Percentiles rank a stretch among this genome's conserved stretches.
Evolutionary conservation across 1,139 yeast species (phyloP).

Genomic region (Ogataea hybrid): DNA sequence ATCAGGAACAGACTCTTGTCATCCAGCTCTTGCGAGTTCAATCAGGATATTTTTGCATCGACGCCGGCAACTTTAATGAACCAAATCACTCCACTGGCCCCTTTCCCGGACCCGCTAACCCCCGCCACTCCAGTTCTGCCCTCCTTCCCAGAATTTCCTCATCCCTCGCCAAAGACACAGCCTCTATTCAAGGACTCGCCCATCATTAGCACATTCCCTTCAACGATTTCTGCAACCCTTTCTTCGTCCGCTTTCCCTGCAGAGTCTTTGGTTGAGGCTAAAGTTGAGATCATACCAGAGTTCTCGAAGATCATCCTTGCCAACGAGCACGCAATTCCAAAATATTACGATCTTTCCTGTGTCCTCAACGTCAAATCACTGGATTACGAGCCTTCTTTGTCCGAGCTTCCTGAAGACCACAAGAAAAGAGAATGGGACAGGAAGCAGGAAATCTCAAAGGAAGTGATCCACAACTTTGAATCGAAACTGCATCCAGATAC

Average conservation of each 20-base stretch:
- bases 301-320: slow-evolving; percentile 17
- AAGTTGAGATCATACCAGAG: slow-evolving; percentile 18
- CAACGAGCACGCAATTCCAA: slow-evolving; percentile 13
- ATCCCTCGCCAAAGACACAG: slow-evolving; percentile 14
- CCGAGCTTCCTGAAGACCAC: slow-evolving; percentile 18
- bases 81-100: slow-evolving; percentile 16
- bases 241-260: slow-evolving; percentile 3
- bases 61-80: slow-evolving; percentile 14
- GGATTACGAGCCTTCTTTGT: slow-evolving; percentile 26
- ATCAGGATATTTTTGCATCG: slow-evolving; percentile 10
- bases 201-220: slow-evolving; percentile 11
- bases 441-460: slow-evolving; percentile 25
- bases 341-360: slow-evolving; percentile 20
- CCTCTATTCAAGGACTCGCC: slow-evolving; percentile 14
- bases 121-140: slow-evolving; percentile 12
- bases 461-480: slow-evolving; percentile 20
- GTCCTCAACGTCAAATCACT: slow-evolving; percentile 25
- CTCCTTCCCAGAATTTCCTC: slow-evolving; percentile 3
- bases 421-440: slow-evolving; percentile 16
- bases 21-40: slow-evolving; percentile 8
- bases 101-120: slow-evolving; percentile 1
- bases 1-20: slow-evolving; percentile 12
- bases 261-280: slow-evolving; percentile 16
- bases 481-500: slow-evolving; percentile 8
- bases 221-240: slow-evolving; percentile 2